Evolutionary conservation across 352 stramenopile genomes (phyloP).

Genomic region (Phytophthora tubulina): DNA sequence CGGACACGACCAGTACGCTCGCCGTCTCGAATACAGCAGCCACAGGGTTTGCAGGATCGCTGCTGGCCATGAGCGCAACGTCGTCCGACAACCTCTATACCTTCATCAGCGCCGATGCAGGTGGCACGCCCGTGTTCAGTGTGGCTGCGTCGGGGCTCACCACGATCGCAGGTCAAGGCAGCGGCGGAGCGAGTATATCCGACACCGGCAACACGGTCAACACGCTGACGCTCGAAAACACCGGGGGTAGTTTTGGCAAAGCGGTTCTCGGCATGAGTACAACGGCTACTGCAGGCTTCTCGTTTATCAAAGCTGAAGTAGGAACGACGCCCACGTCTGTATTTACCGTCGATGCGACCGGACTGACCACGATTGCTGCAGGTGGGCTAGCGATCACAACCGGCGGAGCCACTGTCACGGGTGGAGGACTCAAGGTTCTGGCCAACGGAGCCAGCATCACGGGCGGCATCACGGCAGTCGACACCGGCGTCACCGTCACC

Average conservation of each 20-base stretch:
- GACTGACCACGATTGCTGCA: constrained; percentile 38
- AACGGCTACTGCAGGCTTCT: constrained; percentile 18
- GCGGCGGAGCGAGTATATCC: constrained; percentile 5
- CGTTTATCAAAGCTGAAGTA: constrained; percentile 35
- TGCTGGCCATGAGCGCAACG: constrained; percentile 5
- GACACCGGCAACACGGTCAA: background rate
- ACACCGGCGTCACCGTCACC: background rate
- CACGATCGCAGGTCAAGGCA: constrained; percentile 4
- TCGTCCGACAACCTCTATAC: background rate
- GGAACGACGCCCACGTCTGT: background rate
- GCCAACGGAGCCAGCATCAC: constrained; percentile 12
- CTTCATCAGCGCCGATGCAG: constrained; percentile 2
- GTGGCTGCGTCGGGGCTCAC: constrained; percentile 7
- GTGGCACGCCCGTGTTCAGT: constrained; percentile 4
- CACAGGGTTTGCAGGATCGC: constrained; percentile 4
- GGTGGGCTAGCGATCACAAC: background rate
- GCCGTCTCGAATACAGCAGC: background rate
- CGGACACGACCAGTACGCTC: constrained; percentile 3
- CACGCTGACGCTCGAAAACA: constrained; percentile 1
- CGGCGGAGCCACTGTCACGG: constrained; percentile 2
- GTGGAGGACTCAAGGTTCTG: background rate
- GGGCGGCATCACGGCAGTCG: background rate
- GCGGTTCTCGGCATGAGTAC: background rate
- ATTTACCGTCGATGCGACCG: constrained; percentile 41
- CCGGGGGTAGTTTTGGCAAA: background rate